These are phyloP conservation scores for Areca catechu DNA, from an alignment of 176 grass and related monocot species.

Conservation along the genomic window DNA sequence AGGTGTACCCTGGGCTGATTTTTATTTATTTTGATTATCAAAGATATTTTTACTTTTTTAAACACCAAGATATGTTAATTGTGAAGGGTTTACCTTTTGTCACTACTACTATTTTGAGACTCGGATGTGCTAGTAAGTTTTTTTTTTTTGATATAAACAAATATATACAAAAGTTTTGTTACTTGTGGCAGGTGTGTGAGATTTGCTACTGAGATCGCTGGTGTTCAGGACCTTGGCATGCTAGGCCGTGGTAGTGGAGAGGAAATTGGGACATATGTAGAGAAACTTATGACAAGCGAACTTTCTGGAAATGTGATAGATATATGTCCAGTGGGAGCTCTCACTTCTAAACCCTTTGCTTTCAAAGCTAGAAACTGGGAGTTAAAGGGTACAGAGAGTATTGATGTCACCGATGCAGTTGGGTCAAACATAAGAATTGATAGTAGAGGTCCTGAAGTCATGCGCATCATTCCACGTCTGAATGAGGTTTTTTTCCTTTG, in stretches of 20 bases:
- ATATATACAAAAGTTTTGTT: constrained; percentile 11
- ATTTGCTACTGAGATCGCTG: constrained; percentile 94
- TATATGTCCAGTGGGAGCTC: constrained; percentile 95
- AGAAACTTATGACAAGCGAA: constrained; percentile 96
- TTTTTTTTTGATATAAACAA: not conserved
- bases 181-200: constrained; percentile 59
- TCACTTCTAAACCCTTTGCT: constrained; percentile 97
- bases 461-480: constrained; percentile 82
- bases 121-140: too few species aligned
- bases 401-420: constrained; percentile 97
- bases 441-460: constrained; percentile 95
- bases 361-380: constrained; percentile 99
- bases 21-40: too few species aligned
- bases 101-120: too few species aligned
- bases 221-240: constrained; percentile 95
- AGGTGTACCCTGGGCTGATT: too few species aligned
- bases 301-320: constrained; percentile 99
- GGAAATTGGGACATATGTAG: constrained; percentile 99
- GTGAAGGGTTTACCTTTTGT: too few species aligned
- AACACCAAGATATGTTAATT: too few species aligned
- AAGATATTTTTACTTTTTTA: too few species aligned
- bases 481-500: constrained; percentile 62
- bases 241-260: constrained; percentile 95
- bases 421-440: constrained; percentile 95
- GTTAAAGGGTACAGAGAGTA: constrained; percentile 82